Base-by-base conservation (phyloP, 2,329 filamentous ascomycete species). In the Aspergillus caelatus region DNA sequence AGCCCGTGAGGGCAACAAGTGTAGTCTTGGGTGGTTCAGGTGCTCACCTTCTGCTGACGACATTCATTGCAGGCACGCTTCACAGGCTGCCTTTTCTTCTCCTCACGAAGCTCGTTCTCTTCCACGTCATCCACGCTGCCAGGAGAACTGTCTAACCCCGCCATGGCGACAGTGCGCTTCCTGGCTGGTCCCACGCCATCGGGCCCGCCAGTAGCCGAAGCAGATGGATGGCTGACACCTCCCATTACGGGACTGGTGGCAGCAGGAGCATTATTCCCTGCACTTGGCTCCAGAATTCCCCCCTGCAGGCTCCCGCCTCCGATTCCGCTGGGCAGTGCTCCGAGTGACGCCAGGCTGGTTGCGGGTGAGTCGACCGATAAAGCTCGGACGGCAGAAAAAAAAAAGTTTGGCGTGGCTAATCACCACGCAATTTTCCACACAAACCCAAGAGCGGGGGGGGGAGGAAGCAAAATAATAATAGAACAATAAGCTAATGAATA, bases 41-140 rank as follows among this genome's bases (percentile, higher is more conserved):
- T 43, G 62, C 75, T 76, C 67, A 90, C 88, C 82, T 90, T 90
- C 72, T 91, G 88, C 76, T 91, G 88, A 57, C 88, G 82, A 74
- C 88, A 91, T 72, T 90, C 87, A 74, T 90, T 90, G 75, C 88
- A 90, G 23, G 88, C 88, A 71, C 88, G 82, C 78, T 90, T 88
- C 65, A 83, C 80, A 2, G 82, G 82, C 62, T 78, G 78, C 63
- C 79, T 75, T 63, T 75, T 79, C 70, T 75, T 78, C 62, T 82
- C 80, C 65, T 81, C 80, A 50, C 77, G 75, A 54, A 66, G 68
- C 36, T 80, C 79, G 52, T 74, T 75, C 46, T 83, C 83, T 32
- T 82, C 80, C 61, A 73, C 74, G 68, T 80, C 81, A 54, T 82
- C 79, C 26, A 78, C 72, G 69, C 81, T 83, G 39, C 77, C 79